Percentiles rank a stretch among this genome's conserved stretches.
These are phyloP conservation scores for Fagopyrum esculentum DNA, from an alignment of 148 eudicot genomes.

Conservation along the genomic window DNA sequence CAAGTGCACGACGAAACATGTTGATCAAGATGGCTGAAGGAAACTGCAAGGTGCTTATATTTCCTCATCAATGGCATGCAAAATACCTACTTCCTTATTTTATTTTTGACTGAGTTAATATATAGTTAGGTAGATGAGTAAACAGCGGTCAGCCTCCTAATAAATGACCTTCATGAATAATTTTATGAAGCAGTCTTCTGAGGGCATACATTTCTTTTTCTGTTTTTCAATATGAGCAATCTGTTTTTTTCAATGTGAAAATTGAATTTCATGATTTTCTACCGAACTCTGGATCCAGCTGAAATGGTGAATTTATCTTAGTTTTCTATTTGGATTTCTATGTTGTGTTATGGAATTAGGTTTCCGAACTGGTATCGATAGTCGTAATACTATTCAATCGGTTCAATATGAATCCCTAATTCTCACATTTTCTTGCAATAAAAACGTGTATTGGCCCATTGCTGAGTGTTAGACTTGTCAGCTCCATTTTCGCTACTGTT, in stretches of 20 bases:
- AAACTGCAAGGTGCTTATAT: conserved; percentile 76
- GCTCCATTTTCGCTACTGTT: neutral
- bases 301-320: neutral
- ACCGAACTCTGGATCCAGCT: neutral
- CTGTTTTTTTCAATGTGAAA: neutral
- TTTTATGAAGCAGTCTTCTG: neutral
- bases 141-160: neutral
- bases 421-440: neutral
- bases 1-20: conserved; percentile 79
- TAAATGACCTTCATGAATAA: neutral
- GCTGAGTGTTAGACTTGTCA: neutral
- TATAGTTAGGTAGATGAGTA: neutral
- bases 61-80: conserved; percentile 2
- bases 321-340: neutral
- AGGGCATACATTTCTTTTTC: neutral
- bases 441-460: neutral
- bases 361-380: neutral
- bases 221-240: neutral
- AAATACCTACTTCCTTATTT: neutral
- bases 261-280: neutral
- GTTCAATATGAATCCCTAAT: neutral
- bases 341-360: neutral
- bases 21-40: conserved; percentile 98
- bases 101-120: neutral
- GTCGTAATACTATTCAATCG: too few species aligned